These are phyloP conservation scores for Marasmius tenuissimus DNA, from an alignment of 1,284 basidiomycete genomes.

Conservation along the genomic window DNA sequence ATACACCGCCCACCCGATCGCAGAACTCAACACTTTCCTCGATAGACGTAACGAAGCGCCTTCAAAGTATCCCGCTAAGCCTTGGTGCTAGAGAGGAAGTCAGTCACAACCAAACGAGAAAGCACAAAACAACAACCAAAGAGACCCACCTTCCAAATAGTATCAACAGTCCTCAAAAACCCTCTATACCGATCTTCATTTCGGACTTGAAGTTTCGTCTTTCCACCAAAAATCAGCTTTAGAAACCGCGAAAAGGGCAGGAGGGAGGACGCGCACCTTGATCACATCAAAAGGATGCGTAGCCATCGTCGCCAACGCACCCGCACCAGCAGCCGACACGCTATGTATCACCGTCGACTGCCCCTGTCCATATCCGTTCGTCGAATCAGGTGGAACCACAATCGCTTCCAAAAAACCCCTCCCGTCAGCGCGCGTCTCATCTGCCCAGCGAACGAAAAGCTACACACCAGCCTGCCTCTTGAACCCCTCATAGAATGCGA, in stretches of 20 bases:
- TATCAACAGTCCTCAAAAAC: constrained; percentile 59
- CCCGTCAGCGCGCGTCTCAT: too few species aligned
- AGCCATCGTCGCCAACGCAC: constrained; percentile 76
- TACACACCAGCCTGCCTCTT: constrained; percentile 70
- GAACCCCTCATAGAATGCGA: constrained; percentile 87
- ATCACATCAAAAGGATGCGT: constrained; percentile 92
- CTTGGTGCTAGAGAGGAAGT: too few species aligned
- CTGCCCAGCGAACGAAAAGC: too few species aligned
- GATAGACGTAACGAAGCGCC: constrained; percentile 78
- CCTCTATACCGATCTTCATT: constrained; percentile 72
- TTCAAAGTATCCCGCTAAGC: constrained; percentile 80
- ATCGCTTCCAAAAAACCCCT: constrained; percentile 9
- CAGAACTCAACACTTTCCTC: constrained; percentile 87
- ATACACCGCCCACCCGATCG: constrained; percentile 92
- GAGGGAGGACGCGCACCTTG: constrained; percentile 61
- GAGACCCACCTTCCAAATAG: constrained; percentile 65
- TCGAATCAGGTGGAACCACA: constrained; percentile 7
- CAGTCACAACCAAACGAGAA: too few species aligned
- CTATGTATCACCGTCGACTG: constrained; percentile 47
- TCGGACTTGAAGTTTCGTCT: constrained; percentile 90
- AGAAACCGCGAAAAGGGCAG: background rate
- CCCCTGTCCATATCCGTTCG: too few species aligned
- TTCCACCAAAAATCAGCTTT: constrained; percentile 6
- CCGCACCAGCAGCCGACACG: constrained; percentile 71
- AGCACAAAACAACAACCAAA: background rate